phyloP scores from a whole-genome alignment of 2,329 filamentous ascomycete species.

The Teratosphaeria nubilosa region DNA sequence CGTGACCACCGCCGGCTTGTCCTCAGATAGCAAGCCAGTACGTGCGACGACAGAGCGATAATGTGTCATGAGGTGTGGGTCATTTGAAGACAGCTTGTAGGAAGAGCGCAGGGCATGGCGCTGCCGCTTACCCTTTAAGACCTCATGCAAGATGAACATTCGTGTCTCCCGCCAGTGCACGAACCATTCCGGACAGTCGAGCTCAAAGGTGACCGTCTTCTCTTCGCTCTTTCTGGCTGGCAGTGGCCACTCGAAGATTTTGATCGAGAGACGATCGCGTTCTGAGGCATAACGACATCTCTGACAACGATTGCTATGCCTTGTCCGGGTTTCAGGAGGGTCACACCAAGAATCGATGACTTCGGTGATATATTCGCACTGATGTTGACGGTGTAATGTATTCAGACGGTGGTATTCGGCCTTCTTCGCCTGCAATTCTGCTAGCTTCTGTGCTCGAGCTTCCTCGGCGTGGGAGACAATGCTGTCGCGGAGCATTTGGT shows the following conservation, averaged over 20 bases:
- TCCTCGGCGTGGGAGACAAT: slow-evolving; percentile 28
- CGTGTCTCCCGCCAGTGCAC: slow-evolving; percentile 39
- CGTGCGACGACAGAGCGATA: slow-evolving; percentile 4
- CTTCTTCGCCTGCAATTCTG: slow-evolving; percentile 28
- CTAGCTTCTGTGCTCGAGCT: slow-evolving; percentile 26
- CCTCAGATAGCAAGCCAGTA: slow-evolving; percentile 35
- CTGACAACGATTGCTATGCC: slow-evolving; percentile 27
- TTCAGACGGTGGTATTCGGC: slow-evolving; percentile 30
- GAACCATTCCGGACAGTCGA: slow-evolving; percentile 37
- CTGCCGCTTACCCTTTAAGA: slow-evolving; percentile 6
- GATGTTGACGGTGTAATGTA: neutral
- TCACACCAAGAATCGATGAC: slow-evolving; percentile 10
- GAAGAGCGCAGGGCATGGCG: neutral
- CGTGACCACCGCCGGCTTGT: slow-evolving; percentile 37
- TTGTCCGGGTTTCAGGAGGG: slow-evolving; percentile 19
- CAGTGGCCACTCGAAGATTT: slow-evolving; percentile 41
- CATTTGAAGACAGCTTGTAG: slow-evolving; percentile 9
- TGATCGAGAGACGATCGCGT: slow-evolving; percentile 34
- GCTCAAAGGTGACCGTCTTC: slow-evolving; percentile 44
- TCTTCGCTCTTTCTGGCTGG: slow-evolving; percentile 28
- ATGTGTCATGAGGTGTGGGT: slow-evolving; percentile 11
- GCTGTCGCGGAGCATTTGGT: slow-evolving; percentile 13
- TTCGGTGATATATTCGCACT: slow-evolving; percentile 5
- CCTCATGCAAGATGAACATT: slow-evolving; percentile 8
- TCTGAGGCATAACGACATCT: slow-evolving; percentile 33